Percentiles rank a stretch among this genome's conserved stretches.
Evolutionary conservation across 345 rosid genomes (phyloP).

Genomic region (Murraya paniculata): DNA sequence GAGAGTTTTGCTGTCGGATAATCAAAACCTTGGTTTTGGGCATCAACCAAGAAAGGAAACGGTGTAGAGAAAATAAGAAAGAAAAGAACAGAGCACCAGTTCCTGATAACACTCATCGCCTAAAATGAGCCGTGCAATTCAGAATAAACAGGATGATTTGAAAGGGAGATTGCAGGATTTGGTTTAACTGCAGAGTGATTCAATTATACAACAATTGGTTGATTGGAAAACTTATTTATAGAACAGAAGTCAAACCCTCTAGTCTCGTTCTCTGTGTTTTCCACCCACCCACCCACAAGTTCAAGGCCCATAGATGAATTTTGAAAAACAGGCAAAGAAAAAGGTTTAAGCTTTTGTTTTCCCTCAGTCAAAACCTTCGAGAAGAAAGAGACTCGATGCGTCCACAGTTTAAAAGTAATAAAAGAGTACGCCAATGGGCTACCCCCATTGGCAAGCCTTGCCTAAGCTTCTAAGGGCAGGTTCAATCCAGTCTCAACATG

Average conservation of each 20-base stretch:
- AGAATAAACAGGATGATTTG: not conserved
- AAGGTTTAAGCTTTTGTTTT: too few species aligned
- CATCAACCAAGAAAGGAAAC: not conserved
- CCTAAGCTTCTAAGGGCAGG: too few species aligned
- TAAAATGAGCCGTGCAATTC: too few species aligned
- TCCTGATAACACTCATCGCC: not conserved
- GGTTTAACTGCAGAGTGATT: not conserved
- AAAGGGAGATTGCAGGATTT: not conserved
- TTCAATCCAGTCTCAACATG: too few species aligned
- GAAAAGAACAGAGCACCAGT: not conserved
- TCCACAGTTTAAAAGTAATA: too few species aligned
- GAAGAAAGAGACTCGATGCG: too few species aligned
- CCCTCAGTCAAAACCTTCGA: too few species aligned
- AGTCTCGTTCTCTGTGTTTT: not conserved
- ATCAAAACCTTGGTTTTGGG: conserved; percentile 10
- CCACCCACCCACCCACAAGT: too few species aligned
- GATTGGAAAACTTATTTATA: not conserved
- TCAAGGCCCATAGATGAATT: too few species aligned
- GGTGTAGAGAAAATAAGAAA: not conserved
- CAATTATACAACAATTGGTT: not conserved
- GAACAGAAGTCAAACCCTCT: not conserved
- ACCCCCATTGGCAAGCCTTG: too few species aligned
- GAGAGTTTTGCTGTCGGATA: conserved; percentile 26
- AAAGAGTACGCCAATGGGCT: too few species aligned
- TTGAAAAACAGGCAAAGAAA: too few species aligned